A percentile compares a stretch with the other conserved stretches of the same genome.
Evolutionary conservation across 2,329 filamentous ascomycete genomes (phyloP).

Genomic region (Kalmusia sp.): DNA sequence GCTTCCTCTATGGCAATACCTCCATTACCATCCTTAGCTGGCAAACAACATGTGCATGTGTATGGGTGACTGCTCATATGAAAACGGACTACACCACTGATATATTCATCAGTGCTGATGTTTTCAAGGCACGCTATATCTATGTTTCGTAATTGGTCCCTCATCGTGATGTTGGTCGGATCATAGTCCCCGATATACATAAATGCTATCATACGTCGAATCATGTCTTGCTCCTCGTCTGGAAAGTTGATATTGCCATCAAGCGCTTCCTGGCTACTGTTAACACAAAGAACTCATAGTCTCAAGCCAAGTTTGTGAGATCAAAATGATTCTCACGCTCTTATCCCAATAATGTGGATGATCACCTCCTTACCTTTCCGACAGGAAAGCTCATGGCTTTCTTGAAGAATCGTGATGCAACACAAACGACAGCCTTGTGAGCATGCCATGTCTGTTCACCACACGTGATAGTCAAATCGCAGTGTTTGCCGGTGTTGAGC

Average conservation of each 20-base stretch:
- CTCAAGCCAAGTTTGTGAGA: too few relatives aligned
- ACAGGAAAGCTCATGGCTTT: slow-evolving; percentile 11
- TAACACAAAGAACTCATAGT: background rate
- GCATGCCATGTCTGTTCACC: slow-evolving; percentile 11
- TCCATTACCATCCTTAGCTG: too few relatives aligned
- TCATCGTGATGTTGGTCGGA: too few relatives aligned
- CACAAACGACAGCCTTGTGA: slow-evolving; percentile 23
- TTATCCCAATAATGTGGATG: background rate
- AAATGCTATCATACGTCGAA: background rate
- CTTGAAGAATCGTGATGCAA: slow-evolving; percentile 15
- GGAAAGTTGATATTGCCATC: background rate
- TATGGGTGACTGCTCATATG: too few relatives aligned
- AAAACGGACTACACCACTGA: too few relatives aligned
- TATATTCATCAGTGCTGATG: too few relatives aligned
- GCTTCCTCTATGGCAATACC: too few relatives aligned
- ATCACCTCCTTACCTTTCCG: slow-evolving; percentile 14
- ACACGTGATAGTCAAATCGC: slow-evolving; percentile 22
- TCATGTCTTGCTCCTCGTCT: background rate
- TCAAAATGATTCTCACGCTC: too few relatives aligned
- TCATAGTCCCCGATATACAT: background rate
- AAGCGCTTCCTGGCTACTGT: background rate
- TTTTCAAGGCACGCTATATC: too few relatives aligned
- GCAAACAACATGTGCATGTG: too few relatives aligned
- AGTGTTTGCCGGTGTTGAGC: background rate
- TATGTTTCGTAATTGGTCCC: too few relatives aligned